Conservation (phyloP, 31 red algal species). For the Bonnemaisonia californica region DNA sequence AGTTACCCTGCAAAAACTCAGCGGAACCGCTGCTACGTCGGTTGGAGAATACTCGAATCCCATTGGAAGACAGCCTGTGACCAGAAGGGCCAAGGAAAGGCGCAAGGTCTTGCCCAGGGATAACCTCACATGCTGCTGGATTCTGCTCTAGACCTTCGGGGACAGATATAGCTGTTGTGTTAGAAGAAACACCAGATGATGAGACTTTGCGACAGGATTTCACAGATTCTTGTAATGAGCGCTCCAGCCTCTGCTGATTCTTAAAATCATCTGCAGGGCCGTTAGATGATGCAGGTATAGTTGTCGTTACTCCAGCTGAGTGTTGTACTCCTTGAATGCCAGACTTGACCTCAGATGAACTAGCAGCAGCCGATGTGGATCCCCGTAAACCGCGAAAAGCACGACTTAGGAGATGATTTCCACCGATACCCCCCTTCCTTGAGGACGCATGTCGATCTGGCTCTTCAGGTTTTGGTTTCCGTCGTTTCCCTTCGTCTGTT, state of each 20-base stretch:
- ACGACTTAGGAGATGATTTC: not conserved
- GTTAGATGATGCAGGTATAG: not conserved
- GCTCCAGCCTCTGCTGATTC: not conserved
- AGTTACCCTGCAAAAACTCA: constrained; percentile 26
- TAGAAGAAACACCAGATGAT: constrained; percentile 18
- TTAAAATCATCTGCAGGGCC: constrained; percentile 31
- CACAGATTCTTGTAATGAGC: constrained; percentile 25
- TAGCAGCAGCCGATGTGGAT: not conserved
- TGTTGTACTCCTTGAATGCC: not conserved
- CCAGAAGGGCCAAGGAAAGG: not conserved
- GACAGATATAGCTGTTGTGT: constrained; percentile 9
- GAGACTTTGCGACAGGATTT: constrained; percentile 17
- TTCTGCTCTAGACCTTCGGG: constrained; percentile 27
- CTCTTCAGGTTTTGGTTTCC: not conserved
- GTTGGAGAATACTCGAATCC: constrained; percentile 13
- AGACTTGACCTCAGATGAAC: not conserved
- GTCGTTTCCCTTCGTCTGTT: not conserved
- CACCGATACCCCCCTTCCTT: not conserved
- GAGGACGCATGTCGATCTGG: not conserved
- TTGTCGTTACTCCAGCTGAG: not conserved
- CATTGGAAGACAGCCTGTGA: constrained; percentile 2
- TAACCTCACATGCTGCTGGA: constrained; percentile 40
- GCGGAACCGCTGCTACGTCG: not conserved
- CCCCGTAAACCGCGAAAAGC: not conserved
- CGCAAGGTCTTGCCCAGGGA: constrained; percentile 34